Evolutionary conservation across 148 eudicot genomes (phyloP).

Genomic region (Vaccinium myrtillus): DNA sequence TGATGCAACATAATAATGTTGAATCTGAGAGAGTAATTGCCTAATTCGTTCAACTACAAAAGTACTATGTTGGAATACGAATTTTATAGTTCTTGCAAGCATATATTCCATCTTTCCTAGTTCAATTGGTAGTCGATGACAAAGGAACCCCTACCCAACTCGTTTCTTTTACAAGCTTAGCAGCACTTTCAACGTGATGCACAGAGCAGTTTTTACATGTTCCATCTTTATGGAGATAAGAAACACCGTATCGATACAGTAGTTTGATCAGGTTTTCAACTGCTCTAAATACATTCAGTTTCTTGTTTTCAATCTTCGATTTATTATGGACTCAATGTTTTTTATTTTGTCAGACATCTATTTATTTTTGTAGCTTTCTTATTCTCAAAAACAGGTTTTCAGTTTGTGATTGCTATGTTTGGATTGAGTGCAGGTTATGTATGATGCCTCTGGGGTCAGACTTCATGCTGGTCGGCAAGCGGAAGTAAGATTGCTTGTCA

Average conservation of each 20-base stretch:
- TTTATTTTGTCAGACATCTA: not conserved
- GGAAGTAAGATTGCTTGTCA: constrained; percentile 23
- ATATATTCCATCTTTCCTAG: not conserved
- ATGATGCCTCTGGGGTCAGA: constrained; percentile 82
- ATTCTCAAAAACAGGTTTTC: not conserved
- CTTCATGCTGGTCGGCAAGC: constrained; percentile 94
- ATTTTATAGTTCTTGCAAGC: not conserved
- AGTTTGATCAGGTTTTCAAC: too few species aligned
- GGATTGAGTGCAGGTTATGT: constrained; percentile 60
- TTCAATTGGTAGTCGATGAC: not conserved
- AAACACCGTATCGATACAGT: too few species aligned
- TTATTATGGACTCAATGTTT: not conserved
- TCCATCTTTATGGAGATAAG: too few species aligned
- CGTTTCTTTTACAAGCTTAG: not conserved
- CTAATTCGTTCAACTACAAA: not conserved
- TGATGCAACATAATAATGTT: not conserved
- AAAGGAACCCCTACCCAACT: not conserved
- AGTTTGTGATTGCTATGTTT: not conserved
- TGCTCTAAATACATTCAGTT: not conserved
- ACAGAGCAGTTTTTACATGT: not conserved
- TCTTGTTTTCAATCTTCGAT: not conserved
- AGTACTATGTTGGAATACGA: not conserved
- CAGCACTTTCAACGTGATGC: not conserved
- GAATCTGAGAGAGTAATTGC: not conserved
- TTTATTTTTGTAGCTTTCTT: not conserved